These are phyloP conservation scores for Fusarium udum DNA, from an alignment of 2,329 filamentous ascomycete species.

Conservation along the genomic window DNA sequence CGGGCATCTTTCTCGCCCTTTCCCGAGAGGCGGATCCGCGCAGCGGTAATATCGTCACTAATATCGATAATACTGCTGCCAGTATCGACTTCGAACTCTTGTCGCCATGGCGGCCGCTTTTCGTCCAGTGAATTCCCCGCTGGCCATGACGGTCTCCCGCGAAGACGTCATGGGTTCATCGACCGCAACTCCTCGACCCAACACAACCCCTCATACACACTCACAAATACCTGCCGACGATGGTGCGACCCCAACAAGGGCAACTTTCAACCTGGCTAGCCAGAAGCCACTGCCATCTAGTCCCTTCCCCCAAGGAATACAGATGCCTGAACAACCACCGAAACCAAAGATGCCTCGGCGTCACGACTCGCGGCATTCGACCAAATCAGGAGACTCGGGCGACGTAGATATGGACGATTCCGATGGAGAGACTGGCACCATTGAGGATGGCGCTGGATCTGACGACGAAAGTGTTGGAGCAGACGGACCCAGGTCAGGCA, in stretches of 20 bases:
- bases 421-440: conserved; percentile 66
- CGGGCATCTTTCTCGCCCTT: conserved; percentile 18
- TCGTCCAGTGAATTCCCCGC: conserved; percentile 58
- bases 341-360: conserved; percentile 51
- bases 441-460: conserved; percentile 64
- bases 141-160: conserved; percentile 46
- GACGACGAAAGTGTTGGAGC: conserved; percentile 73
- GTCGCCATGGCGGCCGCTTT: conserved; percentile 59
- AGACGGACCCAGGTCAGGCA: conserved; percentile 75
- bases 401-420: conserved; percentile 83
- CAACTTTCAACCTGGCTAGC: conserved; percentile 59
- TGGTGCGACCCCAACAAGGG: conserved; percentile 70
- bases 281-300: conserved; percentile 65
- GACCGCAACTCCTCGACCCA: conserved; percentile 49
- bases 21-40: conserved; percentile 15
- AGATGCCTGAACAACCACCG: conserved; percentile 54
- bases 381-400: conserved; percentile 68
- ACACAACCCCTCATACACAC: conserved; percentile 48
- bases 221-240: conserved; percentile 53
- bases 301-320: conserved; percentile 61
- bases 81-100: conserved; percentile 22
- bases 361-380: conserved; percentile 69
- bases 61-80: conserved; percentile 13
- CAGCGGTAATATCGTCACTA: conserved; percentile 17
- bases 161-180: conserved; percentile 52